Percentiles rank a stretch among this genome's conserved stretches.
Conservation (phyloP, 2,329 filamentous ascomycete species). For the Colletotrichum tofieldiae region DNA sequence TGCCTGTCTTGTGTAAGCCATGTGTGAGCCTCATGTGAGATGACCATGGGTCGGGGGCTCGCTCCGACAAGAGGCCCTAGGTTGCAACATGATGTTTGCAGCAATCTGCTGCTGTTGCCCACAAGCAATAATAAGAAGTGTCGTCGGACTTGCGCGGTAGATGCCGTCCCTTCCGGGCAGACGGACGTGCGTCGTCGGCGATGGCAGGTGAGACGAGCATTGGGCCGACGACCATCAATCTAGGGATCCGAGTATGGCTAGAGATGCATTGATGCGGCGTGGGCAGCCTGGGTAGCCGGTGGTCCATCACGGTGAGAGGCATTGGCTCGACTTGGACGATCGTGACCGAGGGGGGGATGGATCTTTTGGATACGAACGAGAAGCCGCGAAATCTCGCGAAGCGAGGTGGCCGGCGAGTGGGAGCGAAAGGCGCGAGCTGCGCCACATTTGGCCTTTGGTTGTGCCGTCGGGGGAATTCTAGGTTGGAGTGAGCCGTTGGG, state of each 20-base stretch:
- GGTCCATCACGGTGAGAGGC: neutral
- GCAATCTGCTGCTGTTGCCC: neutral
- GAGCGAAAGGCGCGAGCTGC: slow-evolving; percentile 23
- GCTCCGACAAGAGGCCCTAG: too few relatives aligned
- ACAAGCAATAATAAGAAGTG: neutral
- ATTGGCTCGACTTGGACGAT: neutral
- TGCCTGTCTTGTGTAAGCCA: neutral
- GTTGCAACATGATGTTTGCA: neutral
- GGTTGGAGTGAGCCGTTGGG: neutral
- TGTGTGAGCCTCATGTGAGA: neutral
- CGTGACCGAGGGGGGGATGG: too few relatives aligned
- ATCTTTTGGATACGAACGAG: neutral
- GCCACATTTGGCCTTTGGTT: slow-evolving; percentile 12
- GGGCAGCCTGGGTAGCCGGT: neutral
- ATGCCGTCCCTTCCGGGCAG: neutral
- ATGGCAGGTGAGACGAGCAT: neutral
- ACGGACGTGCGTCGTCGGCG: neutral
- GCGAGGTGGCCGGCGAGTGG: slow-evolving; percentile 13
- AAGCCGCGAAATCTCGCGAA: neutral
- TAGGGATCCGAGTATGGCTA: neutral
- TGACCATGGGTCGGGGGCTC: neutral
- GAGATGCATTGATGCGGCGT: neutral
- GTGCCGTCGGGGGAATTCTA: slow-evolving; percentile 28
- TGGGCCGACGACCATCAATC: neutral
- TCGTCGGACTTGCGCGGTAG: neutral